A percentile compares a stretch with the other conserved stretches of the same genome.
Conservation (phyloP, 768 basidiomycete species). For the Russula dissimulans region DNA sequence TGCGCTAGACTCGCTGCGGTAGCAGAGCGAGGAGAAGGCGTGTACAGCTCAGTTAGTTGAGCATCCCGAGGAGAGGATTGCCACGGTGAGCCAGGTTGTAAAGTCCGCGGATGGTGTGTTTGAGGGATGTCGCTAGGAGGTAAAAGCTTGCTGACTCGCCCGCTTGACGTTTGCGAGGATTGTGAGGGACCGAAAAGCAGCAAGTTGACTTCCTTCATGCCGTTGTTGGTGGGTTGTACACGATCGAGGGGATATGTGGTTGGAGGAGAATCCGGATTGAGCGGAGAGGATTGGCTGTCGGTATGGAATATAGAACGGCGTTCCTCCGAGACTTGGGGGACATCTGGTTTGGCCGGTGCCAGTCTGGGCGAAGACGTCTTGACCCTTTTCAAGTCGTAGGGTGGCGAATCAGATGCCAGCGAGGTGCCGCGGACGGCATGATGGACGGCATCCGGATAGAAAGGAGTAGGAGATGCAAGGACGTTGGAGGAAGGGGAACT, state of each 20-base stretch:
- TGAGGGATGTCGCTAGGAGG: neutral
- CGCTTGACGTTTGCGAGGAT: conserved; percentile 18
- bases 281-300: neutral
- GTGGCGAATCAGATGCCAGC: neutral
- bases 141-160: neutral
- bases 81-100: conserved; percentile 1
- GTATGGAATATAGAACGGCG: neutral
- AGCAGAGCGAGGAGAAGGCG: conserved; percentile 2
- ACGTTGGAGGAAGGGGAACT: neutral
- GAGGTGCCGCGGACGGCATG: conserved; percentile 7
- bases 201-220: conserved; percentile 7
- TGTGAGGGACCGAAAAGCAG: conserved; percentile 9
- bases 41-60: neutral
- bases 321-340: neutral
- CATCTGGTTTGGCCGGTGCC: neutral
- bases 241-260: conserved; percentile 4
- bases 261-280: neutral
- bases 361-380: neutral
- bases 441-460: conserved; percentile 12
- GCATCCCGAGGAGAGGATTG: neutral
- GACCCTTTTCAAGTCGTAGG: neutral
- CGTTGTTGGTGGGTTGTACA: neutral
- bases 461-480: neutral
- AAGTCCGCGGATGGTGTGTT: neutral
- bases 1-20: neutral